Evolutionary conservation across 139 green algal genomes (phyloP).

Genomic region (Picochlorum costavermella): DNA sequence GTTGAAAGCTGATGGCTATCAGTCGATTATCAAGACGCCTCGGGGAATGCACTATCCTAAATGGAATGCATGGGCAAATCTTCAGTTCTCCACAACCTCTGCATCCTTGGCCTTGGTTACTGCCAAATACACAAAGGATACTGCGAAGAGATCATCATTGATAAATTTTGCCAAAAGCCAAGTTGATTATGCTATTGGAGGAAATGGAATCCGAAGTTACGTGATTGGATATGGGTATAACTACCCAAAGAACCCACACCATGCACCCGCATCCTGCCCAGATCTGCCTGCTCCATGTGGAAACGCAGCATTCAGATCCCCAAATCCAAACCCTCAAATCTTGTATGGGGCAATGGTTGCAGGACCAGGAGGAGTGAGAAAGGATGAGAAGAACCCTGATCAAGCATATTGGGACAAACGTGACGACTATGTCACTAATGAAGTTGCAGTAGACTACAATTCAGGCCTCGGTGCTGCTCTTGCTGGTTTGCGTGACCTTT

Average conservation of each 20-base stretch:
- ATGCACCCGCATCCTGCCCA: conserved; percentile 41
- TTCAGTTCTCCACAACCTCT: conserved; percentile 6
- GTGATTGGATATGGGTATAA: conserved; percentile 39
- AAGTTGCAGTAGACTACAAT: conserved; percentile 31
- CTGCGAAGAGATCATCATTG: not conserved
- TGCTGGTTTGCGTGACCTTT: conserved; percentile 12
- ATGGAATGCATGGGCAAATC: conserved; percentile 8
- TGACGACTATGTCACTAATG: conserved; percentile 31
- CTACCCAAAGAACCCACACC: conserved; percentile 29
- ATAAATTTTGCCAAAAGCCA: conserved; percentile 7
- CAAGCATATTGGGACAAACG: conserved; percentile 25
- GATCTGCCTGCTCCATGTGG: conserved; percentile 29
- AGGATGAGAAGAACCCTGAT: conserved; percentile 9
- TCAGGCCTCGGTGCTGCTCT: conserved; percentile 22
- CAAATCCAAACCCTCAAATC: conserved; percentile 21
- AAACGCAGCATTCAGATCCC: conserved; percentile 27
- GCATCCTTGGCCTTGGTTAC: not conserved
- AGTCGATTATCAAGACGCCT: conserved; percentile 6
- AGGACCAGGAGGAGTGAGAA: conserved; percentile 8
- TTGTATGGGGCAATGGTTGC: conserved; percentile 35
- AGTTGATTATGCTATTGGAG: conserved; percentile 26
- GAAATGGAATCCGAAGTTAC: conserved; percentile 19
- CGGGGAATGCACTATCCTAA: conserved; percentile 6
- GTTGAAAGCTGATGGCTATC: conserved; percentile 9
- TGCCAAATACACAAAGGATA: conserved; percentile 6